Conservation (phyloP, 108 stramenopile species). For the Cyclotella sp. region DNA sequence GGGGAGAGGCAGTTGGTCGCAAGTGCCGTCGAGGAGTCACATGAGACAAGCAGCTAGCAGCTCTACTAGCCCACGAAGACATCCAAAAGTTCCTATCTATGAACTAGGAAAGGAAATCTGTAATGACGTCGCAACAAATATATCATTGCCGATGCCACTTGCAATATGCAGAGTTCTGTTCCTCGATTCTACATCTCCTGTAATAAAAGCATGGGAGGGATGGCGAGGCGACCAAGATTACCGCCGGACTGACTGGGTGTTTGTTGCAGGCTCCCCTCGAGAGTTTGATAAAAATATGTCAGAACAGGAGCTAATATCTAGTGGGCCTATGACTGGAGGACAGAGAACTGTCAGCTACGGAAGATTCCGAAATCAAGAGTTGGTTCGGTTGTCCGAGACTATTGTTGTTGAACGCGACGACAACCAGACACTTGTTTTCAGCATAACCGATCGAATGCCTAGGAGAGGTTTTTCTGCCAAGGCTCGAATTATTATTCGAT, state of each 20-base stretch:
- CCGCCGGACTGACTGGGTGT: slow-evolving; percentile 72
- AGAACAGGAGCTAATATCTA: slow-evolving; percentile 78
- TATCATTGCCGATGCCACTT: slow-evolving; percentile 69
- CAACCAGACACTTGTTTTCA: slow-evolving; percentile 57
- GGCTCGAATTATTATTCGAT: slow-evolving; percentile 62
- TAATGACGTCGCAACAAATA: slow-evolving; percentile 66
- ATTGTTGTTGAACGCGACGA: slow-evolving; percentile 79
- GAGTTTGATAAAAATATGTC: slow-evolving; percentile 69
- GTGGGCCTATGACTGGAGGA: slow-evolving; percentile 78
- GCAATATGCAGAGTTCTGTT: slow-evolving; percentile 76
- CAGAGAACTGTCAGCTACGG: slow-evolving; percentile 74
- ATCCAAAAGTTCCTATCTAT: slow-evolving; percentile 55
- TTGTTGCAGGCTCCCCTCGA: slow-evolving; percentile 75
- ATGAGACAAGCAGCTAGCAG: slow-evolving; percentile 28
- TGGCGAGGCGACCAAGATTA: slow-evolving; percentile 75
- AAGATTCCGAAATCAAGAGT: slow-evolving; percentile 61
- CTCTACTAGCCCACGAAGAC: slow-evolving; percentile 12
- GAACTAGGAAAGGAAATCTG: slow-evolving; percentile 71
- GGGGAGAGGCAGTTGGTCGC: slow-evolving; percentile 37
- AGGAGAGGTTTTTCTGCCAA: slow-evolving; percentile 83
- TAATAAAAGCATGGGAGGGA: slow-evolving; percentile 78
- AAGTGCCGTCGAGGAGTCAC: slow-evolving; percentile 38
- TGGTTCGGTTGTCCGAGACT: slow-evolving; percentile 70
- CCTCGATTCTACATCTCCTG: slow-evolving; percentile 79
- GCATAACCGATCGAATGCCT: slow-evolving; percentile 70